A percentile compares a stretch with the other conserved stretches of the same genome.
Conservation (phyloP, 2,329 filamentous ascomycete species). For the Sarocladium kiliense region DNA sequence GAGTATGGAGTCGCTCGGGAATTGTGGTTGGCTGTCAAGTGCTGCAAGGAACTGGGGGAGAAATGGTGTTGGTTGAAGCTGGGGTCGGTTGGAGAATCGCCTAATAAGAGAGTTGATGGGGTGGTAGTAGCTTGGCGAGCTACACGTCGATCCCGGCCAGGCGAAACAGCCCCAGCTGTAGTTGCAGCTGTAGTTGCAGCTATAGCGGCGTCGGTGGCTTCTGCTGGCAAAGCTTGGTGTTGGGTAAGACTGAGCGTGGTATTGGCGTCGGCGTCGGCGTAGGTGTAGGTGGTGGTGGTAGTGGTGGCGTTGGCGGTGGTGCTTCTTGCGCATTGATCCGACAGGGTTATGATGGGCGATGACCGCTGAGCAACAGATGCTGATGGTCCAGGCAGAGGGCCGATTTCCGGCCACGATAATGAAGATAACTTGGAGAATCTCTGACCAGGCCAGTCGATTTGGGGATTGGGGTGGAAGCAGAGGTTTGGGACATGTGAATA, state of each 20-base stretch:
- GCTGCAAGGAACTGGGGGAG: background rate
- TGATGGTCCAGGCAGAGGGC: background rate
- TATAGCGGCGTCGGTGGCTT: conserved; percentile 13
- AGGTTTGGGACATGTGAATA: background rate
- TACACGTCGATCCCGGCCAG: background rate
- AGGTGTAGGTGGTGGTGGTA: background rate
- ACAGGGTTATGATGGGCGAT: background rate
- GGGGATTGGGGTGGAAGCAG: background rate
- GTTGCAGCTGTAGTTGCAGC: conserved; percentile 10
- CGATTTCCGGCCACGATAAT: background rate
- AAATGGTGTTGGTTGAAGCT: conserved; percentile 6
- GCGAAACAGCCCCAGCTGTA: conserved; percentile 8
- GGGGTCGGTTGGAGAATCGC: background rate
- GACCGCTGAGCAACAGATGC: background rate
- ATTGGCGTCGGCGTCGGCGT: background rate
- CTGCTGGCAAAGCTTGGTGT: conserved; percentile 12
- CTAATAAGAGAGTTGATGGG: background rate
- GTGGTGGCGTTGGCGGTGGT: background rate
- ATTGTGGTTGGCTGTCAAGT: background rate
- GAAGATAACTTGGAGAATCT: background rate
- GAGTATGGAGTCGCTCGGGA: background rate
- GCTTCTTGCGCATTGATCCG: background rate
- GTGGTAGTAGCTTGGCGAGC: background rate
- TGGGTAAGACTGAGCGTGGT: background rate
- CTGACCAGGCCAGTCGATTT: too few species aligned